Evolutionary conservation across 371 early-diverging fungal species (phyloP), one percentile per base, ranked within the genome.

Genomic region (Syncephalastrum monosporum): DNA sequence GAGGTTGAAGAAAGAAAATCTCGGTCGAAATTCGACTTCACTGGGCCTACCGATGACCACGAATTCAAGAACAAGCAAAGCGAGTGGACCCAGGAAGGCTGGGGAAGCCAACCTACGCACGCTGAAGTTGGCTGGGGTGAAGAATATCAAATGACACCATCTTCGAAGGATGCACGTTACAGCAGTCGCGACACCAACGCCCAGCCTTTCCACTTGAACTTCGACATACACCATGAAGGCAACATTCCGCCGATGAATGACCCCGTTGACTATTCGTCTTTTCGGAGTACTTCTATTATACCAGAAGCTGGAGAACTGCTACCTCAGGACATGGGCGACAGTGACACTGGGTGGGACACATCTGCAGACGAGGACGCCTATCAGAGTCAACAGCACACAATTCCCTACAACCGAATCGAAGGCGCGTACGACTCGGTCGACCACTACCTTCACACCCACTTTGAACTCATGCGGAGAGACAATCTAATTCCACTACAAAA

Each of bases 391-490:
- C 19, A 14, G 25, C 21, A 25, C 42, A 8, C 49, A 54, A 3
- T 87, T 2, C 86, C 87, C 0, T 61, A 82, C 16, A 86, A 86
- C 57, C 69, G 67, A 44, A 60, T 67, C 14, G 68, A 77, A 55
- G 57, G 64, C 12, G 61, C 82, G 1, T 82, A 83, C 43, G 81
- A 83, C 5, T 75, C 72, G 14, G 64, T 69, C 0, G 82, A 85
- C 1, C 69, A 85, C 47, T 84, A 87, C 53, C 53, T 87, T 1
- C 77, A 83, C 56, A 84, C 87, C 0, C 88, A 88, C 45, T 88
- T 82, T 55, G 76, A 74, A 41, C 63, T 90, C 46, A 71, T 90
- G 65, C 74, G 88, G 0, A 85, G 84, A 16, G 90, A 88, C 55
- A 73, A 78, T 21, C 57, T 82, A 21, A 72, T 84, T 1, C 84